A percentile compares a stretch with the other conserved stretches of the same genome.
Conservation (phyloP, 306 rosid genomes). For the Cicer bijugum region DNA sequence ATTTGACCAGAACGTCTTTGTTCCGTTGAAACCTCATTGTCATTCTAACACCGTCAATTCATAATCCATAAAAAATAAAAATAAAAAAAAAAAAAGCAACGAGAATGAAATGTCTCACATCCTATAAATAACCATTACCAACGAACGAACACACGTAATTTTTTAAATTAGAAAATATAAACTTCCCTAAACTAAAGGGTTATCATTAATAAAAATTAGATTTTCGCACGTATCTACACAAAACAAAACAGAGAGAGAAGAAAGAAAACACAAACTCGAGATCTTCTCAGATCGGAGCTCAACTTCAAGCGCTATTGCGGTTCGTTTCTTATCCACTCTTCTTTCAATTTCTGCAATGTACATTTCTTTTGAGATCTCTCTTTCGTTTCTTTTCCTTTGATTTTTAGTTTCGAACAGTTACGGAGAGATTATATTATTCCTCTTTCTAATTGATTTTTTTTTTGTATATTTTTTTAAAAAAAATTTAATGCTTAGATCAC, state of each 20-base stretch:
- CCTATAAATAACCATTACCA: slow-evolving; percentile 53
- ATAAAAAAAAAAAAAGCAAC: background rate
- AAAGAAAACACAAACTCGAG: slow-evolving; percentile 42
- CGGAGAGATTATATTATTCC: background rate
- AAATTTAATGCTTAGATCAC: slow-evolving; percentile 22
- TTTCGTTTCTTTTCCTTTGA: background rate
- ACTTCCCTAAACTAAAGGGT: slow-evolving; percentile 47
- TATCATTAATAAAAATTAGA: slow-evolving; percentile 42
- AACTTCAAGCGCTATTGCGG: slow-evolving; percentile 44
- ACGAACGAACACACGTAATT: slow-evolving; percentile 25
- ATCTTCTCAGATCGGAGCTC: slow-evolving; percentile 73
- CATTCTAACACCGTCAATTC: slow-evolving; percentile 42
- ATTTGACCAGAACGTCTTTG: slow-evolving; percentile 33
- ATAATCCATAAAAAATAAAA: background rate
- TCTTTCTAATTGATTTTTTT: background rate
- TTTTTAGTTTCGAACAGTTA: background rate
- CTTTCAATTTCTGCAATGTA: slow-evolving; percentile 52
- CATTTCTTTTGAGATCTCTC: slow-evolving; percentile 28
- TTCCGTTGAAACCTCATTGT: slow-evolving; percentile 40
- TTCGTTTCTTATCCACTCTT: slow-evolving; percentile 35
- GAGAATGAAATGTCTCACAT: slow-evolving; percentile 4
- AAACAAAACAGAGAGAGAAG: background rate
- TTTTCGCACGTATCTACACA: slow-evolving; percentile 17
- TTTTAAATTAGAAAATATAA: background rate
- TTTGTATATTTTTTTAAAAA: background rate